Evolutionary conservation across 164 flowering plant species (phyloP), one percentile per base, ranked within the genome.

Genomic region (Vitis vinifera): DNA sequence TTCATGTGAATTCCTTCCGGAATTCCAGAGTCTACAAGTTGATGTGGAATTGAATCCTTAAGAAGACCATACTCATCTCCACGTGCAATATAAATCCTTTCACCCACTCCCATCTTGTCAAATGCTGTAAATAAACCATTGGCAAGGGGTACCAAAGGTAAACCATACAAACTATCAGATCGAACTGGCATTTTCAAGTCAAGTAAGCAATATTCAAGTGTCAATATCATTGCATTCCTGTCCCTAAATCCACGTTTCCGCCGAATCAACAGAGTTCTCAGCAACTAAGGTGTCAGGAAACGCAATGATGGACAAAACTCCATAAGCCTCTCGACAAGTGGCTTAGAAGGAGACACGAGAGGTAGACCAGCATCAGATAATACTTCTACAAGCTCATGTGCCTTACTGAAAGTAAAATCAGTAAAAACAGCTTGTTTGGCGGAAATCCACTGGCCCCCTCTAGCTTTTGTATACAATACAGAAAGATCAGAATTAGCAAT

Each of bases 381-480:
- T 56, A 82, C 97, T 70, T 91, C 90, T 52, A 75, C 64, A 67
- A 95, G 96, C 68, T 89, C 94, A 79, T 59, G 59, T 62, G 80
- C 83, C 74, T 85, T 86, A 56, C 67, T 51, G 76, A 90, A 95
- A 68, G 79, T 69, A 77, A 85, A 89, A 83, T 95, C 99, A 68
- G 99, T 98, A 76, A 92, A 86, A 55, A 95, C 73, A 53, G 94
- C 91, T 75, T 92, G 98, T 70, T 92, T 95, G 6, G 98, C 77
- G 59, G 99, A 82, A 71, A 92, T 86, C 99, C 98, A 95, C 77
- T 83, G 94, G 15, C 99, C 99, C 30, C 94, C 98, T 84, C 95
- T 88, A 61, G 97, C 91, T 79, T 85, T 88, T 29, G 98, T 95
- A 76, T 87, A 80, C 16, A 95, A 71, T 57, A 95, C 92, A 67